These are phyloP conservation scores for Populus deltoides DNA, from an alignment of 345 rosid genomes.

Conservation along the genomic window DNA sequence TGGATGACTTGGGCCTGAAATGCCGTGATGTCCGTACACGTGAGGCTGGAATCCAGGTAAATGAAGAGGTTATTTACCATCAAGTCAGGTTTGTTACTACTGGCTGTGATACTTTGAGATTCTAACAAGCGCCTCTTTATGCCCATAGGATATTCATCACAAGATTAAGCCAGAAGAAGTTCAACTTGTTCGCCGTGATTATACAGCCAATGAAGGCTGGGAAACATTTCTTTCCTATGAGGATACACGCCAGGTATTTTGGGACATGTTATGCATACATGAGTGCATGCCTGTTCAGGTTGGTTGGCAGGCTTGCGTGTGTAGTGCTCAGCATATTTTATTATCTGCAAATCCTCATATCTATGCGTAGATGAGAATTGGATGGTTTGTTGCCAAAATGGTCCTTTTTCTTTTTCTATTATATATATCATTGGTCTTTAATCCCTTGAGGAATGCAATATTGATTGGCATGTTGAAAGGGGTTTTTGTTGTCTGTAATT, in stretches of 20 bases:
- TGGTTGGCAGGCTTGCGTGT: not conserved
- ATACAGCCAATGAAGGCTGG: conserved; percentile 98
- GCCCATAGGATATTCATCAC: conserved; percentile 83
- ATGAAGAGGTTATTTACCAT: not conserved
- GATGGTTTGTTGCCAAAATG: not conserved
- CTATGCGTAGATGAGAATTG: not conserved
- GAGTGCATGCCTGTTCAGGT: not conserved
- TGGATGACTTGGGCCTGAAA: conserved; percentile 96
- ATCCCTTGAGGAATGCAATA: not conserved
- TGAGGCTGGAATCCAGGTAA: conserved; percentile 98
- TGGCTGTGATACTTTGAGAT: conserved; percentile 5
- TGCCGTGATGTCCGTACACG: conserved; percentile 98
- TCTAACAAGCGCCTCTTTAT: conserved; percentile 12
- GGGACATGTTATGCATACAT: not conserved
- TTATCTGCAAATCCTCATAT: not conserved
- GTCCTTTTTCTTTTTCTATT: too few species aligned
- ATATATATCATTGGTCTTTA: not conserved
- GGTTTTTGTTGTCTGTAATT: not conserved
- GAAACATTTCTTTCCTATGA: conserved; percentile 96
- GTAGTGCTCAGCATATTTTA: not conserved
- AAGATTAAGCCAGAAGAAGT: conserved; percentile 96
- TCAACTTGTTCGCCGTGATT: conserved; percentile 98
- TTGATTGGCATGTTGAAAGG: not conserved
- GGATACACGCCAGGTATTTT: conserved; percentile 84
- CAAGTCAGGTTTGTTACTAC: not conserved